Evolutionary conservation across 73 alveolate genomes (phyloP), one percentile per base, ranked within the genome.

Genomic region (Paraurostyla sp.): DNA sequence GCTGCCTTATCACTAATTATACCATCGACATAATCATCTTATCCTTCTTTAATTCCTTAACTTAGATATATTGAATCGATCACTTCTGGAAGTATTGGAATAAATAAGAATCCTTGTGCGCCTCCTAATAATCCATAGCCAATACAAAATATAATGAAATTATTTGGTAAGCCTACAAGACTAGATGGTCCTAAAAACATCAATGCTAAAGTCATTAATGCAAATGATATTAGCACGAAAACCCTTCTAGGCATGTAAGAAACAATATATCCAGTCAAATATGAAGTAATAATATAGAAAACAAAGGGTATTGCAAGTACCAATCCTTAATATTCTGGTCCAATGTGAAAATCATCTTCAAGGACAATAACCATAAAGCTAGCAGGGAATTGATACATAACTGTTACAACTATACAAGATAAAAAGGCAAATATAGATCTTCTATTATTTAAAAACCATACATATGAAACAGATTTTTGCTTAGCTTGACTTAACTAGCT

Each of bases 1-100:
- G 89, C 63, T n/a, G 80, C 89, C 35, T 78, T 52, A 54, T 78
- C 89, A 35, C 78, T 78, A 0, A 78, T 57, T 0, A 73, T 40
- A 29, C 87, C 87, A 73, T 73, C 87, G 56, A 73, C 25, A 20
- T 23, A 4, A 0, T 15, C 69, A 45, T 73, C 87, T 27, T 73
- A 68, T 9, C 87, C 87, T 48, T 73, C 87, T 0, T 20, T 30
- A 22, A 3, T 3, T 4, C 71, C 71, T 2, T 51, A 7, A 16
- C 46, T 73, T 7, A 6, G 23, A 50, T 73, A 73, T 0, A 78
- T 52, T 3, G 89, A 25, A 52, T 78, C 80, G 1, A 78, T 50
- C 7, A 78, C 78, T 36, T 78, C 89, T 4, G 89, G 89, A 23
- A 78, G 32, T 1, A 49, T 51, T 23, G 89, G 89, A 6, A 78